phyloP scores from a whole-genome alignment of 306 rosid genomes.

The Mimosa pudica region DNA sequence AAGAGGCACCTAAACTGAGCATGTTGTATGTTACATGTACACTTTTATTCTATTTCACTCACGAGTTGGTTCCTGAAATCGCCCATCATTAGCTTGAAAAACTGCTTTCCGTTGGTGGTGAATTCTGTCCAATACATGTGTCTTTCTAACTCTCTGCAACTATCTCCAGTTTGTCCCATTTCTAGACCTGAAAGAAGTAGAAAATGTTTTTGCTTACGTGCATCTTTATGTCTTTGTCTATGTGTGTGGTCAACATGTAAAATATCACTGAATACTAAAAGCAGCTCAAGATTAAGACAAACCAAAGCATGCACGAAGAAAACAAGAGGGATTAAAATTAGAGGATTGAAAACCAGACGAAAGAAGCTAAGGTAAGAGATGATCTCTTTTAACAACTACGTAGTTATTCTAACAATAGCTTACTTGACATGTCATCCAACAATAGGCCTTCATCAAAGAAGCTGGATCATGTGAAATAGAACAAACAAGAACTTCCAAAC shows the following conservation, averaged over 20 bases:
- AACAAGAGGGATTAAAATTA: not conserved
- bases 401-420: not conserved
- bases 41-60: not conserved
- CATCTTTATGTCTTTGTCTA: not conserved
- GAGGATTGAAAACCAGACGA: not conserved
- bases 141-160: not conserved
- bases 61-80: not conserved
- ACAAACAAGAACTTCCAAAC: not conserved
- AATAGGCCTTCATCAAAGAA: not conserved
- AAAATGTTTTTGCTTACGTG: not conserved
- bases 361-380: not conserved
- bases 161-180: not conserved
- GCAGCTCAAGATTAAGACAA: not conserved
- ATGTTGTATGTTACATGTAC: too few relatives aligned
- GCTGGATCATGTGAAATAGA: not conserved
- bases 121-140: not conserved
- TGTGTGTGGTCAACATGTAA: too few relatives aligned
- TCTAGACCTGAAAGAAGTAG: not conserved
- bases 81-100: not conserved
- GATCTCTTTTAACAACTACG: not conserved
- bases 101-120: not conserved
- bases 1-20: not conserved
- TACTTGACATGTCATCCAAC: not conserved
- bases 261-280: not conserved
- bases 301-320: not conserved